Percentiles rank a stretch among this genome's conserved stretches.
These are phyloP conservation scores for Phytophthora sojae DNA, from an alignment of 352 stramenopile genomes.

Conservation along the genomic window DNA sequence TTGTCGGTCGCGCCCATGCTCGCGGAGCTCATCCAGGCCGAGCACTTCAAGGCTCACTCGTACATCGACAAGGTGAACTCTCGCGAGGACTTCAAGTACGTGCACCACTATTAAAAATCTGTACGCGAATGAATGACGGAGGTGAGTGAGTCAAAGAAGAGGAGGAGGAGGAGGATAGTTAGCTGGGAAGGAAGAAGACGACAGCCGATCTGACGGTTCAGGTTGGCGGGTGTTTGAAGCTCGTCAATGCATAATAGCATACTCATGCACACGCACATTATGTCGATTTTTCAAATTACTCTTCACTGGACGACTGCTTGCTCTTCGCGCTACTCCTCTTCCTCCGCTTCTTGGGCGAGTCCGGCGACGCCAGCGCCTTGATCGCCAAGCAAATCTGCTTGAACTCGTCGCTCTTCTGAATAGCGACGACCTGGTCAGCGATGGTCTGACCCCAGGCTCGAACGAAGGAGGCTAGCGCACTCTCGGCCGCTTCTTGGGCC, in stretches of 20 bases:
- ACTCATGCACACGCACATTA: slow-evolving; percentile 29
- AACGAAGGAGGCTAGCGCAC: slow-evolving; percentile 60
- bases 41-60: slow-evolving; percentile 91
- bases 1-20: slow-evolving; percentile 90
- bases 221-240: slow-evolving; percentile 20
- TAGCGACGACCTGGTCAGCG: slow-evolving; percentile 49
- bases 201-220: slow-evolving; percentile 22
- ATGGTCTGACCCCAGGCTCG: slow-evolving; percentile 58
- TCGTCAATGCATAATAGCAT: slow-evolving; percentile 36
- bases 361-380: slow-evolving; percentile 25
- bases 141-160: neutral
- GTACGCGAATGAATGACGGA: slow-evolving; percentile 15
- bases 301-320: slow-evolving; percentile 39
- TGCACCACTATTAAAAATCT: slow-evolving; percentile 76
- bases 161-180: slow-evolving; percentile 20
- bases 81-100: slow-evolving; percentile 87
- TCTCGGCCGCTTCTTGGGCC: slow-evolving; percentile 51
- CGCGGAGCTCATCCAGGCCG: slow-evolving; percentile 91
- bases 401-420: slow-evolving; percentile 66
- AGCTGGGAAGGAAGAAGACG: slow-evolving; percentile 24
- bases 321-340: slow-evolving; percentile 27
- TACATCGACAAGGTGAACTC: slow-evolving; percentile 90
- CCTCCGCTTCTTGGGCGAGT: slow-evolving; percentile 33
- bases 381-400: slow-evolving; percentile 57
- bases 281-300: slow-evolving; percentile 39